phyloP scores from a whole-genome alignment of 441 rosid species.

The Cnidoscolus chayamansa region DNA sequence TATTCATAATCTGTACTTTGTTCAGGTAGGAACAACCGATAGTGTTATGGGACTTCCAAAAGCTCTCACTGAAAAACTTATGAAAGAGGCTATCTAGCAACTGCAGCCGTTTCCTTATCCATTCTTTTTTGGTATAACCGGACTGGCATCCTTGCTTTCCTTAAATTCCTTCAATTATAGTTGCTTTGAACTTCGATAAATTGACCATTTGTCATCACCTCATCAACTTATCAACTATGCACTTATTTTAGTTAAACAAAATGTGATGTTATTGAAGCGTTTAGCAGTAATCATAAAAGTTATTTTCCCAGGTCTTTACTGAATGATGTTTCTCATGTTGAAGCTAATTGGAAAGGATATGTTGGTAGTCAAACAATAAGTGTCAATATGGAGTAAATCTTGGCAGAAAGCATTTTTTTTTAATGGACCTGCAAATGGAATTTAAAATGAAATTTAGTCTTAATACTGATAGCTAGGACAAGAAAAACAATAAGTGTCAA shows the following conservation, averaged over 20 bases:
- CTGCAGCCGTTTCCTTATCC: background rate
- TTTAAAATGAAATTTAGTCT: too few relatives aligned
- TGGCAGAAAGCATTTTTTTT: too few relatives aligned
- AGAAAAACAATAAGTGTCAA: background rate
- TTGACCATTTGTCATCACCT: background rate
- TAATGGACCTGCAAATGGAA: too few relatives aligned
- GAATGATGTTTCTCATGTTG: background rate
- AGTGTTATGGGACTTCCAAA: slow-evolving; percentile 92
- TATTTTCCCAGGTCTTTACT: background rate
- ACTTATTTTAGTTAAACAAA: background rate
- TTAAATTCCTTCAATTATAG: background rate
- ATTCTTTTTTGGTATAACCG: slow-evolving; percentile 10
- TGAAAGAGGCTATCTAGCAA: slow-evolving; percentile 41
- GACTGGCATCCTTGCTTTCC: background rate
- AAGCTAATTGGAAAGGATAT: background rate
- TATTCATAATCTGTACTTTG: slow-evolving; percentile 1
- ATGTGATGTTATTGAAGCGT: background rate
- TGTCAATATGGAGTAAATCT: background rate
- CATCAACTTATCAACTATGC: background rate
- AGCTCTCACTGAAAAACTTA: slow-evolving; percentile 65
- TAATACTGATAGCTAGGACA: too few relatives aligned
- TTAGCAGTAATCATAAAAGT: background rate
- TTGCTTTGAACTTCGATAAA: slow-evolving; percentile 1
- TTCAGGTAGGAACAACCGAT: slow-evolving; percentile 79
- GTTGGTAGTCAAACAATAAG: background rate